Percentiles rank a stretch among this genome's conserved stretches.
These are phyloP conservation scores for Tuber calosporum DNA, from an alignment of 495 filamentous ascomycete genomes.

Conservation along the genomic window DNA sequence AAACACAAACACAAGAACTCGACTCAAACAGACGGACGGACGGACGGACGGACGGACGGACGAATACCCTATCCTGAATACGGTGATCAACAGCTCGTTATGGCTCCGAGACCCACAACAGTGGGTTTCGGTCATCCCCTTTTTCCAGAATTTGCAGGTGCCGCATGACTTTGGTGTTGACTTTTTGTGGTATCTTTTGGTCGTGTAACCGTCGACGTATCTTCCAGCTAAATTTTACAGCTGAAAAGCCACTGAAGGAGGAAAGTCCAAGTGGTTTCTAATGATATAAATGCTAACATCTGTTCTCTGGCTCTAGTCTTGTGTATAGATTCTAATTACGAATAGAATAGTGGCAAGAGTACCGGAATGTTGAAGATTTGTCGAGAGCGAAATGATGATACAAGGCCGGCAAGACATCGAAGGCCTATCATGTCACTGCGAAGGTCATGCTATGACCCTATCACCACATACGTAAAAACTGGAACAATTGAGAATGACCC, in stretches of 20 bases:
- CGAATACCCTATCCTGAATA: background rate
- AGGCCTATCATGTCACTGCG: background rate
- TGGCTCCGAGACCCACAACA: background rate
- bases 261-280: background rate
- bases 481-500: background rate
- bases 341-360: constrained; percentile 5
- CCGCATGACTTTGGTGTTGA: background rate
- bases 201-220: background rate
- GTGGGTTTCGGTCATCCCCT: background rate
- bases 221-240: constrained; percentile 2
- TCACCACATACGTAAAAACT: background rate
- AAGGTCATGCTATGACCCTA: background rate
- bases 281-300: background rate
- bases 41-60: background rate
- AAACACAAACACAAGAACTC: background rate
- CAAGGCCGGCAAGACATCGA: background rate
- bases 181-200: background rate
- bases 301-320: background rate
- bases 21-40: background rate
- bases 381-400: background rate
- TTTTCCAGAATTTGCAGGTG: background rate
- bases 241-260: background rate
- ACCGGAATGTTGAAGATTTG: background rate
- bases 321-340: background rate
- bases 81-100: background rate